phyloP scores from a whole-genome alignment of 2,329 filamentous ascomycete genomes.

The Diaporthe destruens region DNA sequence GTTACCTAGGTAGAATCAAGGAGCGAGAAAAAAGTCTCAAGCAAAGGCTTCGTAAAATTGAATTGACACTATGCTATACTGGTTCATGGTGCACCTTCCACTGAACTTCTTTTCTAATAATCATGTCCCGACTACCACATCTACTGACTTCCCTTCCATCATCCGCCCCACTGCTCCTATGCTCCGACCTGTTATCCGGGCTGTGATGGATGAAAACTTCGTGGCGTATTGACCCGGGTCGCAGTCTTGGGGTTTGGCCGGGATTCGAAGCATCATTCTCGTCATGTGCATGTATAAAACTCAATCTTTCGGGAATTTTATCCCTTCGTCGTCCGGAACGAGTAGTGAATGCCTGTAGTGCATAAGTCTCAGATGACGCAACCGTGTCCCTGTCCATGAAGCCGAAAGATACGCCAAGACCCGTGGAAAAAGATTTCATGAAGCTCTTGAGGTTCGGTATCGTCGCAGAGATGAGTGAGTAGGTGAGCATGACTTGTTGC shows the following conservation, averaged over 20 bases:
- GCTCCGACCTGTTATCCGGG: not conserved
- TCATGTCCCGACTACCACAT: conserved; percentile 43
- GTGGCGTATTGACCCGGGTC: conserved; percentile 3
- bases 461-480: conserved; percentile 45
- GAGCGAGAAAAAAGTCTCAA: not conserved
- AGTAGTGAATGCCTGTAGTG: conserved; percentile 17
- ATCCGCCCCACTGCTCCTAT: not conserved
- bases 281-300: not conserved
- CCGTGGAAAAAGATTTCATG: conserved; percentile 43
- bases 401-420: conserved; percentile 25
- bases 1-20: too few species aligned
- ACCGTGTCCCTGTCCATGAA: conserved; percentile 12
- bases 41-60: too few species aligned
- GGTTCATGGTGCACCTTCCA: conserved; percentile 30
- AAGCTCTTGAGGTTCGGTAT: conserved; percentile 46
- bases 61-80: not conserved
- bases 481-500: conserved; percentile 43
- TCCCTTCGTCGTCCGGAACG: not conserved
- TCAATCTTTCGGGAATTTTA: not conserved
- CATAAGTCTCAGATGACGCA: conserved; percentile 8
- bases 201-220: conserved; percentile 14
- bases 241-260: not conserved
- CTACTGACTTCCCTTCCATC: conserved; percentile 36
- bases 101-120: conserved; percentile 43
- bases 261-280: not conserved